A percentile compares a stretch with the other conserved stretches of the same genome.
phyloP scores from a whole-genome alignment of 257 asterid genomes.

The Leptodermis oblonga region DNA sequence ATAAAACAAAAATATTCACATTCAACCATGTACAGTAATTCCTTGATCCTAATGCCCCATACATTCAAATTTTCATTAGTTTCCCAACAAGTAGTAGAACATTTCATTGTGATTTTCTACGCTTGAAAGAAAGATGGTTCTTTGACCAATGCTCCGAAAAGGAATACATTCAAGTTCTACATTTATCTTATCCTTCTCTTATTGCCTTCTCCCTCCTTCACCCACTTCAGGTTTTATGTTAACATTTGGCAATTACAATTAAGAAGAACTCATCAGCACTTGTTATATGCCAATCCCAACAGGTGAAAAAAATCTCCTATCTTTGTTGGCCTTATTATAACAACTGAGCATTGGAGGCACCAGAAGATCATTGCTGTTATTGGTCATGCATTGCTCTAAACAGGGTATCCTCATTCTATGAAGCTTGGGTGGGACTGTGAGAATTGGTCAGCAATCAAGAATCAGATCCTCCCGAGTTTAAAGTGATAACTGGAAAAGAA shows the following conservation, averaged over 20 bases:
- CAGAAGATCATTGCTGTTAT: not conserved
- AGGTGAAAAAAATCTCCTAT: not conserved
- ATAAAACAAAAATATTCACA: not conserved
- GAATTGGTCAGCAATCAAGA: not conserved
- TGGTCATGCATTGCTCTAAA: not conserved
- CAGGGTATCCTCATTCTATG: not conserved
- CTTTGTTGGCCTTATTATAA: not conserved
- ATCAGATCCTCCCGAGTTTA: not conserved
- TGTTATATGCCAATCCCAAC: not conserved
- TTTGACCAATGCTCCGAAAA: not conserved
- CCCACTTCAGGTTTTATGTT: not conserved
- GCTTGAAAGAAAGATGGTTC: not conserved
- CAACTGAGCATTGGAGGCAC: not conserved
- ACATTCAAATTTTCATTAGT: not conserved
- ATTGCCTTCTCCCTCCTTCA: not conserved
- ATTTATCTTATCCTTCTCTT: not conserved
- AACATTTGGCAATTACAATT: not conserved
- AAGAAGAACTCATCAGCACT: not conserved
- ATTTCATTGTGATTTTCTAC: not conserved
- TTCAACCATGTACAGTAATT: not conserved
- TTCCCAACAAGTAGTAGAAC: not conserved
- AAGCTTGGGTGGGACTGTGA: not conserved
- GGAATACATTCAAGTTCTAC: not conserved
- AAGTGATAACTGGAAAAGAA: constrained; percentile 2
- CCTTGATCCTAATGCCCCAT: not conserved